phyloP scores from a whole-genome alignment of 148 eudicot species.

The Simmondsia chinensis region DNA sequence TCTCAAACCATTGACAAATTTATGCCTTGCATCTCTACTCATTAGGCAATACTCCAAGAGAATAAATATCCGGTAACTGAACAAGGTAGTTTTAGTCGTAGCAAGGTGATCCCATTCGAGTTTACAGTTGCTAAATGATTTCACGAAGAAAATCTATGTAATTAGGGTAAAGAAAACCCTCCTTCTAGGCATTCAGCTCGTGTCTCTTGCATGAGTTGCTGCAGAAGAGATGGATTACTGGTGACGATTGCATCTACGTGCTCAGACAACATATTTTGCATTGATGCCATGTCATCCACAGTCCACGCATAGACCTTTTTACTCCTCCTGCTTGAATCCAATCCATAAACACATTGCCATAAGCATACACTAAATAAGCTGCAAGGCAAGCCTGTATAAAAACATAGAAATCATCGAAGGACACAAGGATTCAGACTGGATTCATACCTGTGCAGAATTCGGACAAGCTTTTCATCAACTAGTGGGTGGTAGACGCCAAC shows the following conservation, averaged over 20 bases:
- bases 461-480: slow-evolving; percentile 57
- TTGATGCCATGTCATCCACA: slow-evolving; percentile 62
- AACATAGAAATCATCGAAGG: background rate
- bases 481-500: slow-evolving; percentile 84
- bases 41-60: no score
- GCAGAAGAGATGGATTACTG: slow-evolving; percentile 62
- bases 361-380: background rate
- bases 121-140: no score
- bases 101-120: no score
- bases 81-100: no score
- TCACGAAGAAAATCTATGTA: no score
- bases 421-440: background rate
- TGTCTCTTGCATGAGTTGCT: slow-evolving; percentile 64
- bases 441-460: slow-evolving; percentile 63
- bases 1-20: no score
- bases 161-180: slow-evolving; percentile 36
- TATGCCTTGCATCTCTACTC: no score
- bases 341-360: background rate
- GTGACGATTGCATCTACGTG: slow-evolving; percentile 77
- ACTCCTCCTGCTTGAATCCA: slow-evolving; percentile 45
- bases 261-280: slow-evolving; percentile 61
- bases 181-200: slow-evolving; percentile 55
- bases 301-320: slow-evolving; percentile 97
- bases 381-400: background rate
- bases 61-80: no score